Base-by-base conservation (phyloP, 1,284 basidiomycete species). In the Psilocybe mexicana region DNA sequence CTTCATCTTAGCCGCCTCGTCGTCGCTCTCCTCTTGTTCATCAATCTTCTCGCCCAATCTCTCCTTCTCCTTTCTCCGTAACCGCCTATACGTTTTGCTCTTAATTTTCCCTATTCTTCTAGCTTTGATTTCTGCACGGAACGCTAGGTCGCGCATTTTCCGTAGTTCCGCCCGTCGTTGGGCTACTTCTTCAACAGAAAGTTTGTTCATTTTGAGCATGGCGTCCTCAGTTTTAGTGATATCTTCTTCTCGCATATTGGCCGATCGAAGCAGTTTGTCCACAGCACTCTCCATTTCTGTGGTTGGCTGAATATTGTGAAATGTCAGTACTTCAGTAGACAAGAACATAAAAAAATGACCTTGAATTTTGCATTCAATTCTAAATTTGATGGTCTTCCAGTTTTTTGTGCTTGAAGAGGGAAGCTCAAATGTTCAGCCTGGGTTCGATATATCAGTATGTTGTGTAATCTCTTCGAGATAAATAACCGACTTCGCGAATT, bases 21-120 rank as follows among this genome's bases (percentile, higher is more conserved):
- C 68, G 47, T 69, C 69, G 33, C 65, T 66, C 10, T 63, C 67
- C 12, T 57, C 65, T 28, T 76, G 75, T 45, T 80, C 85, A 46
- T 83, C 84, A 11, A 85, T 73, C 72, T 77, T 79, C 63, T 69
- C 75, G 63, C 75, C 80, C 45, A 83, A 71, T 65, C 81, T 84
- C 68, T 85, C 88, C 63, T 79, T 83, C 72, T 87, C 88, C 72
- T 92, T 93, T 71, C 93, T 83, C 67, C 88, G 87, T 49, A 98
- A 82, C 65, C 92, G 90, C 40, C 95, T 82, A 71, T 94, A 98
- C 2, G 93, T 87, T 74, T 96, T 98, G 73, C 88, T 92, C 80
- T 99, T 98, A 77, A 99, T 98, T 76, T 97, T 98, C 42, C 90
- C 86, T 7, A 97, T 82, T 10, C 96, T 86, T 69, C 92, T 93